Evolutionary conservation across 768 basidiomycete genomes (phyloP).

Genomic region (Boletus sensibilis): DNA sequence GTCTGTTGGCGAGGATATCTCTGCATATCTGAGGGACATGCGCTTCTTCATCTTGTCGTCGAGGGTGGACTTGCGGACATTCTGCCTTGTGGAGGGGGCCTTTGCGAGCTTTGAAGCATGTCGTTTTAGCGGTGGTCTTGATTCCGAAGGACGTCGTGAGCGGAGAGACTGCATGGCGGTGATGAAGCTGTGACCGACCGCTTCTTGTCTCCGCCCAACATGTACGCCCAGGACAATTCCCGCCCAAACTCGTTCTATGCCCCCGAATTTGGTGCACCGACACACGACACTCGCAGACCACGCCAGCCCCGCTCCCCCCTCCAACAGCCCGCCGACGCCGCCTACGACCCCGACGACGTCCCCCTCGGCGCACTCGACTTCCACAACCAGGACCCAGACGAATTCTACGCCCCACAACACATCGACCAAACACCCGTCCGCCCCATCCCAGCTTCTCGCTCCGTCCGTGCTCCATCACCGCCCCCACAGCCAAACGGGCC

Average conservation of each 20-base stretch:
- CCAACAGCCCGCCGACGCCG: constrained; percentile 32
- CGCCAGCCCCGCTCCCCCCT: constrained; percentile 18
- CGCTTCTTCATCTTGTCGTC: constrained; percentile 96
- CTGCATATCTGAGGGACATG: constrained; percentile 92
- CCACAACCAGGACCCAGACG: constrained; percentile 41
- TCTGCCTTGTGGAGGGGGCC: constrained; percentile 33
- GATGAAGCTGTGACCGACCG: constrained; percentile 15
- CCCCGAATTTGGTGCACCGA: constrained; percentile 24
- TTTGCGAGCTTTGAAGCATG: constrained; percentile 34
- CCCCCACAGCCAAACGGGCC: constrained; percentile 50
- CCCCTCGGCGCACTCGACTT: constrained; percentile 31
- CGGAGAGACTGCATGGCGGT: constrained; percentile 55
- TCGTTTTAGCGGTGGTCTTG: constrained; percentile 37
- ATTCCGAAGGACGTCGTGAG: constrained; percentile 48
- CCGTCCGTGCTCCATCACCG: constrained; percentile 66
- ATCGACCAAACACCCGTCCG: constrained; percentile 29
- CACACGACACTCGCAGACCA: not conserved
- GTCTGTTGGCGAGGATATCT: constrained; percentile 72
- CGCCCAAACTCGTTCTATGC: constrained; percentile 37
- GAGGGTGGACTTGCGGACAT: constrained; percentile 47
- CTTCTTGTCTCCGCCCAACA: constrained; percentile 20
- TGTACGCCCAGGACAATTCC: constrained; percentile 35
- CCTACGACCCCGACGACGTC: constrained; percentile 42
- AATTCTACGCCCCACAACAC: constrained; percentile 33
- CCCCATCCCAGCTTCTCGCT: constrained; percentile 48